Conservation (phyloP, 2,329 filamentous ascomycete species). For the Venturia effusa region DNA sequence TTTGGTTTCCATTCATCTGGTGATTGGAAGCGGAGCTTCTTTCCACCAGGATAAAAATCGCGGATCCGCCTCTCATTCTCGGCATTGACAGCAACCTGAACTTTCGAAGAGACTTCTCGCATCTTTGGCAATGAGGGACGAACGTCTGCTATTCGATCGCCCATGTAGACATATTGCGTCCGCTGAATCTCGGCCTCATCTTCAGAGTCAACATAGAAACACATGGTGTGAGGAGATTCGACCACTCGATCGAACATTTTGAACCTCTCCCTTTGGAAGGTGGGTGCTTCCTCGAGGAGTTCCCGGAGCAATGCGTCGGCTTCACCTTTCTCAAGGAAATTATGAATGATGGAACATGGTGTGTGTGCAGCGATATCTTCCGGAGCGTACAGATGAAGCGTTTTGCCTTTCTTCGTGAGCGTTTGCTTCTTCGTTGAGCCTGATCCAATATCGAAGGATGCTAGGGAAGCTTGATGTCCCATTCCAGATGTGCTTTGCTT, state of each 20-base stretch:
- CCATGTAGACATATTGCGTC: slow-evolving; percentile 79
- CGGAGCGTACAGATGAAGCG: slow-evolving; percentile 73
- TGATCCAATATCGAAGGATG: slow-evolving; percentile 10
- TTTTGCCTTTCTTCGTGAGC: slow-evolving; percentile 66
- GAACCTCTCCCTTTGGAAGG: slow-evolving; percentile 63
- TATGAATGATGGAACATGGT: slow-evolving; percentile 84
- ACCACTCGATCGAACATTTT: slow-evolving; percentile 85
- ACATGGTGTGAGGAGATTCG: slow-evolving; percentile 70
- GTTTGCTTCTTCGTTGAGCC: slow-evolving; percentile 25
- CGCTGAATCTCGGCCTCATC: slow-evolving; percentile 61
- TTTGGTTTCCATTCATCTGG: slow-evolving; percentile 69
- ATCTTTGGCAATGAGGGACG: slow-evolving; percentile 67
- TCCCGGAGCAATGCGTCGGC: slow-evolving; percentile 68
- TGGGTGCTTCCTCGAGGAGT: slow-evolving; percentile 59
- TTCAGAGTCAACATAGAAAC: slow-evolving; percentile 69
- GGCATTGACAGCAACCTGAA: slow-evolving; percentile 65
- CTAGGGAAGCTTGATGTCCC: slow-evolving; percentile 35
- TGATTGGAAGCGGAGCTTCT: slow-evolving; percentile 70
- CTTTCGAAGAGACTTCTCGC: slow-evolving; percentile 53
- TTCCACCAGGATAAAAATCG: slow-evolving; percentile 53
- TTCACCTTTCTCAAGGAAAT: slow-evolving; percentile 63
- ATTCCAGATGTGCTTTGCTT: slow-evolving; percentile 15
- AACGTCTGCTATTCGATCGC: slow-evolving; percentile 62
- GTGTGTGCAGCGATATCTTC: slow-evolving; percentile 72
- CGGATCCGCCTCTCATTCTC: slow-evolving; percentile 65